Conservation (phyloP, 176 grass and related monocot genomes). For the Oryza rufipogon region DNA sequence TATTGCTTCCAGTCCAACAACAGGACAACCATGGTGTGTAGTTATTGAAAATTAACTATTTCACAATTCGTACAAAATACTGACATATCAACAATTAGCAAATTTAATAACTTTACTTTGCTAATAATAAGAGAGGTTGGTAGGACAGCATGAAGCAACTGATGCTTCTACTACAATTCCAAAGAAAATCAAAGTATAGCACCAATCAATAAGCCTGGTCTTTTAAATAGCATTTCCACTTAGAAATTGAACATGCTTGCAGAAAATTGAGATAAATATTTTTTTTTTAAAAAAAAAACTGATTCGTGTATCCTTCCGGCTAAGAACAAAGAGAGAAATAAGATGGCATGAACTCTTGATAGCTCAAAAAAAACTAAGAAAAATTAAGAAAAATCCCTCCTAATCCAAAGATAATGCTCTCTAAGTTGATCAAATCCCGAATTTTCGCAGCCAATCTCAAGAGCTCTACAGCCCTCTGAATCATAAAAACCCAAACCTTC, state of each 20-base stretch:
- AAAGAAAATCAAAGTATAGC: neutral
- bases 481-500: neutral
- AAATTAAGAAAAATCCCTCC: too few species aligned
- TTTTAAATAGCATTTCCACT: neutral
- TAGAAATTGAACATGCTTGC: neutral
- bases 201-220: neutral
- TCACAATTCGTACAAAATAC: conserved; percentile 20
- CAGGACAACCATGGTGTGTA: conserved; percentile 36
- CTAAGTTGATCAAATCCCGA: too few species aligned
- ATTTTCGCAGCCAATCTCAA: too few species aligned
- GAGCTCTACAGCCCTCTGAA: neutral
- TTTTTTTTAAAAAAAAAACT: too few species aligned
- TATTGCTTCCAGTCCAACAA: conserved; percentile 10
- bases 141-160: neutral
- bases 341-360: too few species aligned
- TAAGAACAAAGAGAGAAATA: too few species aligned
- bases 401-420: too few species aligned
- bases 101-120: neutral
- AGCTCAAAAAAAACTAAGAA: too few species aligned
- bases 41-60: neutral
- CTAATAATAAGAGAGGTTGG: neutral
- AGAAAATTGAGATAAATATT: neutral
- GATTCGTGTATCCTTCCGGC: too few species aligned
- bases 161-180: neutral
- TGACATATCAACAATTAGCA: neutral